Base-by-base conservation (phyloP, 1,139 yeast species). In the Schwanniomyces etchellsii region DNA sequence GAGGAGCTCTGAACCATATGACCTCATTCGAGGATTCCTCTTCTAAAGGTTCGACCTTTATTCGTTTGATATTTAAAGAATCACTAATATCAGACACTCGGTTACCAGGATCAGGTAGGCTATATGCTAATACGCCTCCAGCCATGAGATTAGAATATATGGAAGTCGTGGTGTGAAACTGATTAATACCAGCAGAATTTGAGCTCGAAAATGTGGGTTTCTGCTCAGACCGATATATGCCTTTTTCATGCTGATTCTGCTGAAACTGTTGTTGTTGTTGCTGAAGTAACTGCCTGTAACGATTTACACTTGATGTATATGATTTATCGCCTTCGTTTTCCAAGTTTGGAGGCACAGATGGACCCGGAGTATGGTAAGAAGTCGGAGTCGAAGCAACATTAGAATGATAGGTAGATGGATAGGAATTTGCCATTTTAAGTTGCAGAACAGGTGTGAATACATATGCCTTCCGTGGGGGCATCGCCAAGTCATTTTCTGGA, bases 1-100 rank as follows among this genome's bases (percentile, higher is more conserved):
- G 94, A 5, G 95, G 88, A 2, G 91, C 76, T 38, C 85, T 70
- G 55, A 80, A 85, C 89, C 95, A 88, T 14, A 84, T 57, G 24
- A 81, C 60, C 34, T 81, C 82, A 18, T 62, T 81, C 80, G 21
- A 60, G 61, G 15, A 35, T 18, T 31, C 41, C 5, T 34, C 39
- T 28, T 47, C 50, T 22, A 42, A 34, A 29, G 39, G 35, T 29
- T 48, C 54, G 13, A 44, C 28, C 28, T 41, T 45, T 34, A 50
- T 47, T 35, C 50, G 48, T 39, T 54, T 59, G 33, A 39, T 39
- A 36, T 46, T 55, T 11, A 48, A 44, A 17, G 35, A 36, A 5
- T 48, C 52, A 33, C 52, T 53, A 10, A 44, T 17, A 29, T 38
- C 32, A 28, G 45, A 32, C 27, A 42, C 34, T 16, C 43, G 38